Conservation (phyloP, 1,284 basidiomycete genomes). For the Coniophora puteana region DNA sequence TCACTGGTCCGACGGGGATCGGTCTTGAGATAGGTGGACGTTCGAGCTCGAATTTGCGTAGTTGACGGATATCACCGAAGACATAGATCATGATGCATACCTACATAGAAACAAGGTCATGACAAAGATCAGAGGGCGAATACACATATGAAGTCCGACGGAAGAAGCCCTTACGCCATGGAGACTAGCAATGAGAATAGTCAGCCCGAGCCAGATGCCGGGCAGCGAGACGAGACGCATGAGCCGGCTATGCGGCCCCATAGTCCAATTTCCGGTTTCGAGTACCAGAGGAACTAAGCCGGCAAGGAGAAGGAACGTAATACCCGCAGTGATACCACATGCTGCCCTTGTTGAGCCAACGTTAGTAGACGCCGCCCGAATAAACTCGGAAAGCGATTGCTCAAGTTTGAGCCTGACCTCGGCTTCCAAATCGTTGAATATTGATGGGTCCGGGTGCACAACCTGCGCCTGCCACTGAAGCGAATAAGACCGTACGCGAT, state of each 20-base stretch:
- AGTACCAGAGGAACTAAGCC: slow-evolving; percentile 28
- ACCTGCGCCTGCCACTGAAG: slow-evolving; percentile 25
- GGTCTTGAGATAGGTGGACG: slow-evolving; percentile 59
- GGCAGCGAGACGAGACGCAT: slow-evolving; percentile 58
- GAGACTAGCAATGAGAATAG: slow-evolving; percentile 56
- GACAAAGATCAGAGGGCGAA: background rate
- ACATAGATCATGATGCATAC: slow-evolving; percentile 68
- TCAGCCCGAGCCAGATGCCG: slow-evolving; percentile 66
- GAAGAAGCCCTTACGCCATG: slow-evolving; percentile 46
- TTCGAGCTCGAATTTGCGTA: slow-evolving; percentile 71
- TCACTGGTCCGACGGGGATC: slow-evolving; percentile 28
- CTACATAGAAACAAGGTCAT: slow-evolving; percentile 27
- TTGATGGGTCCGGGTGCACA: slow-evolving; percentile 56
- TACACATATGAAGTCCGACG: background rate
- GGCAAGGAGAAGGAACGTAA: slow-evolving; percentile 34
- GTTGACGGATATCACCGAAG: slow-evolving; percentile 76
- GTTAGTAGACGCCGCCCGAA: slow-evolving; percentile 66
- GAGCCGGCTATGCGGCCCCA: slow-evolving; percentile 56
- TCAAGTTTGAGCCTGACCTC: slow-evolving; percentile 58
- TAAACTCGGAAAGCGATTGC: slow-evolving; percentile 63
- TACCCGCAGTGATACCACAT: slow-evolving; percentile 64
- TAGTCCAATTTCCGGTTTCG: slow-evolving; percentile 28
- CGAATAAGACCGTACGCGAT: slow-evolving; percentile 11
- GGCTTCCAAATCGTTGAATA: slow-evolving; percentile 55
- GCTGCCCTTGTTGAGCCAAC: slow-evolving; percentile 69